These are phyloP conservation scores for Quercus cerris DNA, from an alignment of 306 rosid species.

Conservation along the genomic window DNA sequence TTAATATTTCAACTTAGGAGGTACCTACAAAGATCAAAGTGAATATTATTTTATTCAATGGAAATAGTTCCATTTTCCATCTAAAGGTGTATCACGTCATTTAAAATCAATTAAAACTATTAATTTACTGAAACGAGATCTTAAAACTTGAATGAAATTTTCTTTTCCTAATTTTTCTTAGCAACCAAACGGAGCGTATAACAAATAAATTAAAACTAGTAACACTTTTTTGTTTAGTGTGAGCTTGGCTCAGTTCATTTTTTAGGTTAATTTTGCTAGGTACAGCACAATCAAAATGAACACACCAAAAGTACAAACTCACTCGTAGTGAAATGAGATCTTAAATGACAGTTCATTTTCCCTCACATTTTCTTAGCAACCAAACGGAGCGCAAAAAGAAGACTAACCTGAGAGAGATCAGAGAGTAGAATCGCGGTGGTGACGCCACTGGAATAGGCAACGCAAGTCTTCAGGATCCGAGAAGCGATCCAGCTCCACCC, in stretches of 20 bases:
- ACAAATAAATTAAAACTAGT: background rate
- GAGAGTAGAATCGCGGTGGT: conserved; percentile 85
- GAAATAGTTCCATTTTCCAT: too few species aligned
- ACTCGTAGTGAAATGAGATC: too few species aligned
- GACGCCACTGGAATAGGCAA: conserved; percentile 80
- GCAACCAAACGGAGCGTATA: background rate
- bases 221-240: background rate
- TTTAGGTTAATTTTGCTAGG: too few species aligned
- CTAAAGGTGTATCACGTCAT: too few species aligned
- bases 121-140: background rate
- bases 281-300: too few species aligned
- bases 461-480: conserved; percentile 75
- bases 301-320: too few species aligned
- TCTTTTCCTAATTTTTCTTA: background rate
- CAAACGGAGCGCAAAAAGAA: background rate
- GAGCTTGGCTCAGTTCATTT: background rate
- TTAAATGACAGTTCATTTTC: background rate
- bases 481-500: conserved; percentile 85
- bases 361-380: background rate
- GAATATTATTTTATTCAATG: too few species aligned
- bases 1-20: too few species aligned
- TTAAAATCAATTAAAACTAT: background rate
- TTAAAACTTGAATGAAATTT: background rate
- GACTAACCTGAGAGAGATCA: conserved; percentile 66
- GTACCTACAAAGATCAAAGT: too few species aligned